Percentiles rank a stretch among this genome's conserved stretches.
These are phyloP conservation scores for Oryza coarctata DNA, from an alignment of 176 grass and related monocot species.

Conservation along the genomic window DNA sequence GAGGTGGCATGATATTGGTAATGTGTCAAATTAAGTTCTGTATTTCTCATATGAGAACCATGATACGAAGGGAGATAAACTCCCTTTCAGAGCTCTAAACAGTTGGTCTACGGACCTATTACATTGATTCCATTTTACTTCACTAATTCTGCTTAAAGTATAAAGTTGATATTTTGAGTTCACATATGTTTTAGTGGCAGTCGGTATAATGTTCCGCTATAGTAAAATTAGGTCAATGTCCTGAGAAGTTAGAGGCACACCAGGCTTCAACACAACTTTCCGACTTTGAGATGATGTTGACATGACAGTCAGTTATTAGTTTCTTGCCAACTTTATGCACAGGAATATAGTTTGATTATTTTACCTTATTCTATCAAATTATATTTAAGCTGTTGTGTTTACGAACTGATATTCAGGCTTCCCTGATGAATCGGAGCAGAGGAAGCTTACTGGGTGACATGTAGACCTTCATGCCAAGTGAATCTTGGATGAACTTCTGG, in stretches of 20 bases:
- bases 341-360: slow-evolving; percentile 18
- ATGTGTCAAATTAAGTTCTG: slow-evolving; percentile 12
- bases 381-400: slow-evolving; percentile 7
- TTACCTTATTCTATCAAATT: slow-evolving; percentile 27
- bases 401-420: slow-evolving; percentile 11
- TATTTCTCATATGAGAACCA: slow-evolving; percentile 43
- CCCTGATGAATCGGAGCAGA: slow-evolving; percentile 12
- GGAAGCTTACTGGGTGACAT: slow-evolving; percentile 89
- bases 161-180: slow-evolving; percentile 22
- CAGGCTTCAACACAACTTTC: slow-evolving; percentile 30
- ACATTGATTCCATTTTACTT: slow-evolving; percentile 21
- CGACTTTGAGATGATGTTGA: slow-evolving; percentile 16
- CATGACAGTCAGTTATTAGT: slow-evolving; percentile 30
- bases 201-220: slow-evolving; percentile 8
- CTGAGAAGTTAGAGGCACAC: background rate
- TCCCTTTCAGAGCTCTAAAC: slow-evolving; percentile 24
- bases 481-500: slow-evolving; percentile 83
- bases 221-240: slow-evolving; percentile 30
- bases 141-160: slow-evolving; percentile 24
- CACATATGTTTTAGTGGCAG: background rate
- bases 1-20: slow-evolving; percentile 31
- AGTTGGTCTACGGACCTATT: slow-evolving; percentile 11
- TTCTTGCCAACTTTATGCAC: slow-evolving; percentile 27
- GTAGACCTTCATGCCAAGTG: slow-evolving; percentile 77
- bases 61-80: background rate